phyloP scores from a whole-genome alignment of 2,329 filamentous ascomycete genomes.

The Lizonia empirigonia region DNA sequence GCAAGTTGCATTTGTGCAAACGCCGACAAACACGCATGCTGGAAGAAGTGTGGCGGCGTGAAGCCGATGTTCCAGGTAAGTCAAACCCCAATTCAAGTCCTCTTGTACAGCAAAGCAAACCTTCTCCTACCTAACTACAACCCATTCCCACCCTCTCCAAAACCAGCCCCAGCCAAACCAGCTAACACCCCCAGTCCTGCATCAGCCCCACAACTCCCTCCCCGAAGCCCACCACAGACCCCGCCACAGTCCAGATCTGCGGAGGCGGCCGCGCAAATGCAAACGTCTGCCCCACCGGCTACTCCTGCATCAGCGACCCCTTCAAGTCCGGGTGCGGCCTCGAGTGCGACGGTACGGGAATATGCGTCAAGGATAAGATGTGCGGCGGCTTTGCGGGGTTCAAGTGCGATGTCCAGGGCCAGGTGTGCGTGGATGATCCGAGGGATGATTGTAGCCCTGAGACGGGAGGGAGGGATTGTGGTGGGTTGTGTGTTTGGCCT shows the following conservation, averaged over 20 bases:
- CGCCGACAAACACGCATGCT: conserved; percentile 24
- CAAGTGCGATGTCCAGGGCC: conserved; percentile 36
- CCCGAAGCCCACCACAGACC: no score
- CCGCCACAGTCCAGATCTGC: conserved; percentile 25
- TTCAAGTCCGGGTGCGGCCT: conserved; percentile 39
- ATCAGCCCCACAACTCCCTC: not conserved
- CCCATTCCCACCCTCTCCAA: not conserved
- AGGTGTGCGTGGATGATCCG: conserved; percentile 53
- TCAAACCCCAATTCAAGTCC: no score
- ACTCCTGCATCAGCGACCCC: conserved; percentile 42
- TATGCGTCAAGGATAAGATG: conserved; percentile 43
- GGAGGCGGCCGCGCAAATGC: conserved; percentile 31
- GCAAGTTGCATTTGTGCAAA: conserved; percentile 41
- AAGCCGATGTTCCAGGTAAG: conserved; percentile 18
- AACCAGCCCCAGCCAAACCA: not conserved
- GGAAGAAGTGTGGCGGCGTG: conserved; percentile 35
- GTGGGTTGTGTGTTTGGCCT: conserved; percentile 49
- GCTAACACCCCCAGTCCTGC: not conserved
- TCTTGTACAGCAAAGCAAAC: not conserved
- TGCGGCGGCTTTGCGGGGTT: conserved; percentile 53
- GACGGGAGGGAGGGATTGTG: conserved; percentile 52
- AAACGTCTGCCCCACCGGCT: conserved; percentile 14
- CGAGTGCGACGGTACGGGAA: conserved; percentile 40
- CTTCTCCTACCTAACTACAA: not conserved
- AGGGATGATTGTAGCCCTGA: conserved; percentile 50